Evolutionary conservation across 2,329 filamentous ascomycete species (phyloP).

Genomic region (Apiospora kogelbergensis): DNA sequence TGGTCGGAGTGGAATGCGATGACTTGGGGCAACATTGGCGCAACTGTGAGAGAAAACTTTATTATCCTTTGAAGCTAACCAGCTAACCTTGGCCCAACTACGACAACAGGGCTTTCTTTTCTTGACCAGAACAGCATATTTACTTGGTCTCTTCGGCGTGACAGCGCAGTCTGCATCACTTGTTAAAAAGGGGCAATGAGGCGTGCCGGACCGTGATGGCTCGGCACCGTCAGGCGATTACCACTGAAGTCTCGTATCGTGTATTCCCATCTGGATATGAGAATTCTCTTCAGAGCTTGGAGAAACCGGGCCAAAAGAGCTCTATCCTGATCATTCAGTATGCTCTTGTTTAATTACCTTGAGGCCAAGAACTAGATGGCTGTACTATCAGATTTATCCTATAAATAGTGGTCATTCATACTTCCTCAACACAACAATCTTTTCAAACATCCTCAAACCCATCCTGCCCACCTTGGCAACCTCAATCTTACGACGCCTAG

Average conservation of each 20-base stretch:
- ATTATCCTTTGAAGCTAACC: background rate
- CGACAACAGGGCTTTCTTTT: slow-evolving; percentile 52
- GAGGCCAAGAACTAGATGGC: background rate
- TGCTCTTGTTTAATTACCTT: background rate
- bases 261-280: background rate
- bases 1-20: slow-evolving; percentile 64
- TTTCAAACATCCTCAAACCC: background rate
- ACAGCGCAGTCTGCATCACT: slow-evolving; percentile 26
- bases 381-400: background rate
- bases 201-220: background rate
- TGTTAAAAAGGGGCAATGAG: background rate
- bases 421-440: background rate
- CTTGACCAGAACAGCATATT: slow-evolving; percentile 54
- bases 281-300: background rate
- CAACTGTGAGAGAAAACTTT: slow-evolving; percentile 48
- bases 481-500: background rate
- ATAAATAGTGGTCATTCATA: background rate
- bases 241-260: background rate
- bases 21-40: slow-evolving; percentile 72
- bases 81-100: background rate
- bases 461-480: background rate
- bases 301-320: background rate
- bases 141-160: slow-evolving; percentile 59
- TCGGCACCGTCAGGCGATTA: background rate
- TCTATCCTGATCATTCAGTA: background rate